Base-by-base conservation (phyloP, 2,329 filamentous ascomycete genomes). In the Nigrograna mackinnonii region DNA sequence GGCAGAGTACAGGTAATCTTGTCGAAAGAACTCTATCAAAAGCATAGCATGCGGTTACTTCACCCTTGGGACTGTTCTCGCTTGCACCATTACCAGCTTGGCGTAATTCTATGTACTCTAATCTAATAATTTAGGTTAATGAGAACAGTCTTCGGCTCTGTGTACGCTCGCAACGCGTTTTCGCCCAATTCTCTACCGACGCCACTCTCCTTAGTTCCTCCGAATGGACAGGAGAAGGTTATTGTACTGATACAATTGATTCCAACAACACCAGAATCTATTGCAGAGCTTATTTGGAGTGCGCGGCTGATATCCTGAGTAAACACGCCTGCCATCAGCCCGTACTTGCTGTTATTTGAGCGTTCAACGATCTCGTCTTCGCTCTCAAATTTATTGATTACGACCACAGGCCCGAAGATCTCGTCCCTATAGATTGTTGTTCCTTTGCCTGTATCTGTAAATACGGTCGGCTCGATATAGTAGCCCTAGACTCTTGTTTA, bases 341-440 rank as follows among this genome's bases (percentile, higher is more conserved):
- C 24, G 24, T 28, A 28, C 24, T 28, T 28, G 14, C 24, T 28
- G 14, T 28, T n/a, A 28, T 28, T 79, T 39, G 24, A 11, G 14
- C 24, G 24, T 11, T 11, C 24, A 28, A 28, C 14, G 24, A 28
- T 28, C 24, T 28, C 43, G 17, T 35, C 43, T 44, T 86, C 82
- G 16, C 75, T 70, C 0, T 66, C 68, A 80, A 82, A 87, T 17
- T 72, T 75, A 37, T 84, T 53, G 14, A 86, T 64, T 0, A 83
- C 83, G 2, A 85, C 70, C 18, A 86, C 79, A 0, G 84, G 83
- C 1, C 46, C 79, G 51, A 83, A 83, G 6, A 79, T 75, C 56
- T 84, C 80, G 49, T 83, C 80, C 17, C 67, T 62, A 12, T 82
- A 79, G 7, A 83, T 67, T 18, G 71, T 63, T 3, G 77, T 75